Conservation (phyloP, 2,329 filamentous ascomycete species). For the Apiospora koreana region DNA sequence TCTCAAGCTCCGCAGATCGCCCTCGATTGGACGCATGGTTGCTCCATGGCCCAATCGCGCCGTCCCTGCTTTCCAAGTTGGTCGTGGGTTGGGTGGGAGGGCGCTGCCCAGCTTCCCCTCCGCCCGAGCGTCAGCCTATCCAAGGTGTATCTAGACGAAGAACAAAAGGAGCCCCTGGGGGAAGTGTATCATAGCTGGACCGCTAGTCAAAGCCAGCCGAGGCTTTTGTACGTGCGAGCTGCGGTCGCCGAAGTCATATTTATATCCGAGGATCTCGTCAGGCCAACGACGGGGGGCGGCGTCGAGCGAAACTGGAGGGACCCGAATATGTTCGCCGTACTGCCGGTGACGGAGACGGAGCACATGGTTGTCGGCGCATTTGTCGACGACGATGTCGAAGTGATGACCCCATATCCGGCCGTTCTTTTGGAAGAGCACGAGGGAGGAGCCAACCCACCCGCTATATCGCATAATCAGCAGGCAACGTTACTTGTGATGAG, state of each 20-base stretch:
- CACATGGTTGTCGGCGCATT: background rate
- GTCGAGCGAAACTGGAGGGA: no score
- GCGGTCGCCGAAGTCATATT: background rate
- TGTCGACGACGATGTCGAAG: background rate
- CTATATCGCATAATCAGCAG: background rate
- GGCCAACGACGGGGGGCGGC: background rate
- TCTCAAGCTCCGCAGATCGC: background rate
- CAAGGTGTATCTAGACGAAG: background rate
- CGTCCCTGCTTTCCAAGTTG: background rate
- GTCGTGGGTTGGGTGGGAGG: background rate
- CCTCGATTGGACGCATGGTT: background rate
- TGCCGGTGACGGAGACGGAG: background rate
- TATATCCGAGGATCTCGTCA: background rate
- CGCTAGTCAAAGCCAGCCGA: background rate
- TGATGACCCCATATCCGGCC: background rate
- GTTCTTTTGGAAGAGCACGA: background rate
- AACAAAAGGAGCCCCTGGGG: background rate
- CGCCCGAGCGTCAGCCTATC: background rate
- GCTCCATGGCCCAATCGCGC: background rate
- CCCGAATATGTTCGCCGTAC: background rate
- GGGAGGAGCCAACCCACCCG: background rate
- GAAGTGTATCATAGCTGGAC: background rate
- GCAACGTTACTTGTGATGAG: background rate
- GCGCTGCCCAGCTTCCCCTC: rapidly evolving
- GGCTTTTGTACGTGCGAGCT: background rate